Evolutionary conservation across 164 flowering plant genomes (phyloP).

Genomic region (Saururus chinensis): DNA sequence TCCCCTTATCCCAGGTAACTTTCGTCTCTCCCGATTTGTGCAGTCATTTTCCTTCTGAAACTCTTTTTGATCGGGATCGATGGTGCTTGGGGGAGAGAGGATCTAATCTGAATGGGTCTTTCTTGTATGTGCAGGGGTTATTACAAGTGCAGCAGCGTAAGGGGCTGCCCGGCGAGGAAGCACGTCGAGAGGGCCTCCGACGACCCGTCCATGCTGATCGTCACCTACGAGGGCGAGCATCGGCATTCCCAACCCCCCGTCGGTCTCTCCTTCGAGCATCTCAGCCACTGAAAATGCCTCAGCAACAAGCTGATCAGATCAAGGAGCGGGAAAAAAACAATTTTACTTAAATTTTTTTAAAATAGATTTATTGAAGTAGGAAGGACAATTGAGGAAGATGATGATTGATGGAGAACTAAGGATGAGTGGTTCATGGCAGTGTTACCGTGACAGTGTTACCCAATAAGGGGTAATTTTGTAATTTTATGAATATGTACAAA

Average conservation of each 20-base stretch:
- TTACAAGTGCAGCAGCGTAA: constrained; percentile 69
- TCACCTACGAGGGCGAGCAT: constrained; percentile 85
- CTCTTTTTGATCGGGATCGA: not conserved
- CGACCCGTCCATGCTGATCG: constrained; percentile 69
- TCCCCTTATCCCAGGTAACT: constrained; percentile 71
- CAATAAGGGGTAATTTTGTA: not conserved
- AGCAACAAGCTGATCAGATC: too few species aligned
- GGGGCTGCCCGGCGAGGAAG: constrained; percentile 88
- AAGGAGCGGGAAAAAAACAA: too few species aligned
- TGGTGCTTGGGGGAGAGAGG: not conserved
- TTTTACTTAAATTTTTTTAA: too few species aligned
- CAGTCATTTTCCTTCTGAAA: not conserved
- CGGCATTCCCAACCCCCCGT: constrained; percentile 17
- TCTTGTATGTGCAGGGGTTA: constrained; percentile 40
- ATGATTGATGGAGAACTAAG: too few species aligned
- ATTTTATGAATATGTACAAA: too few species aligned
- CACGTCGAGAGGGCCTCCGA: constrained; percentile 69
- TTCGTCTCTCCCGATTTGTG: not conserved
- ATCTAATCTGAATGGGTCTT: not conserved
- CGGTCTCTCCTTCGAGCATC: not conserved
- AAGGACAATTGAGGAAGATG: too few species aligned
- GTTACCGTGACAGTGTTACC: too few species aligned
- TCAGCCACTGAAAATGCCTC: too few species aligned
- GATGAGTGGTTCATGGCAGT: too few species aligned
- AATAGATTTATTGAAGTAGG: too few species aligned